A percentile compares a stretch with the other conserved stretches of the same genome.
phyloP scores from a whole-genome alignment of 1,284 basidiomycete genomes.

The Spongispora temasekensis region DNA sequence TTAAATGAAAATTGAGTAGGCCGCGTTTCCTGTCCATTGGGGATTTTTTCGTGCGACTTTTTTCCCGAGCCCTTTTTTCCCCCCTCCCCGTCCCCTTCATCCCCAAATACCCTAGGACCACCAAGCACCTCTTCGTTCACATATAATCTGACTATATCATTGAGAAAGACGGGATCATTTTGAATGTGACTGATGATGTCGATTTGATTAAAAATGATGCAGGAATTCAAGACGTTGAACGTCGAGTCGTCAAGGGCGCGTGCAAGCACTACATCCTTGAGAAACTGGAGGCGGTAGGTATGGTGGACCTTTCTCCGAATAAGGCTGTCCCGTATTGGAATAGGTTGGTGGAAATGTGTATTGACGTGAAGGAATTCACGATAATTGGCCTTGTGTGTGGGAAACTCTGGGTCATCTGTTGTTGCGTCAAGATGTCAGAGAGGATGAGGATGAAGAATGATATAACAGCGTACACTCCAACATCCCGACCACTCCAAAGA shows the following conservation, averaged over 20 bases:
- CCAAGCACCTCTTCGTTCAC: conserved; percentile 63
- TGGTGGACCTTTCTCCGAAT: conserved; percentile 92
- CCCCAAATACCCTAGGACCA: conserved; percentile 35
- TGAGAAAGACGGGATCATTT: conserved; percentile 73
- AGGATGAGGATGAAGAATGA: conserved; percentile 13
- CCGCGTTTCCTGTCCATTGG: conserved; percentile 26
- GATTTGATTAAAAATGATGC: conserved; percentile 99
- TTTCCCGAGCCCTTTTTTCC: conserved; percentile 24
- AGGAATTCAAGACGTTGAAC: conserved; percentile 95
- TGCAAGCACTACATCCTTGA: conserved; percentile 97
- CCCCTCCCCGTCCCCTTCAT: conserved; percentile 30
- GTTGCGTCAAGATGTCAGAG: conserved; percentile 13
- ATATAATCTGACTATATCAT: conserved; percentile 79
- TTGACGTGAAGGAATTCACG: conserved; percentile 87
- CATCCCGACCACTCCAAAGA: conserved; percentile 92
- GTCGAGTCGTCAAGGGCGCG: conserved; percentile 94
- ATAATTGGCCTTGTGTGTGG: conserved; percentile 93
- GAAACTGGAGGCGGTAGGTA: conserved; percentile 94
- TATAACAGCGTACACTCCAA: conserved; percentile 80
- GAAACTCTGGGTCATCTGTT: conserved; percentile 97
- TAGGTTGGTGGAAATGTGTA: conserved; percentile 84
- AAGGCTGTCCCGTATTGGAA: conserved; percentile 71
- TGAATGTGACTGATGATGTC: conserved; percentile 95
- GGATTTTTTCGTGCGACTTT: conserved; percentile 35
- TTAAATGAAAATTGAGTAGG: conserved; percentile 49